Evolutionary conservation across 441 rosid species (phyloP).

Genomic region (Gossypium laxum): DNA sequence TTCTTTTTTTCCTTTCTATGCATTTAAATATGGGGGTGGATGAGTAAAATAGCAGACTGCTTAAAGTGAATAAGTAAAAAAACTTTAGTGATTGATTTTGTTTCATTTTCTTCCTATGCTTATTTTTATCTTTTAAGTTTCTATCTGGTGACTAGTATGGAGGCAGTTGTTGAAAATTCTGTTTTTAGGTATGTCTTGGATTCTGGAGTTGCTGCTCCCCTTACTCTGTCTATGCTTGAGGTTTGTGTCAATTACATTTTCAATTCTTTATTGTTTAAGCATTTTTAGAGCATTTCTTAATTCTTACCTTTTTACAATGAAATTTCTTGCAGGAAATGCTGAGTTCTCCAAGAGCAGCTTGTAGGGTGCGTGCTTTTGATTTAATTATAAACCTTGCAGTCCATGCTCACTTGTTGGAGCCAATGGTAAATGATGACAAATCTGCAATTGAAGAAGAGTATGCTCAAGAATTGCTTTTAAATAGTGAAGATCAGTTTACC

Average conservation of each 20-base stretch:
- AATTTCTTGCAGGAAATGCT: constrained; percentile 74
- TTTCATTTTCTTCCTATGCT: background rate
- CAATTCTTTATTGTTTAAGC: background rate
- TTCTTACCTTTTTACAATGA: constrained; percentile 10
- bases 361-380: constrained; percentile 89
- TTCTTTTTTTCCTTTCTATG: too few species aligned
- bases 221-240: constrained; percentile 92
- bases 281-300: constrained; percentile 19
- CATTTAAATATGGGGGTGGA: too few species aligned
- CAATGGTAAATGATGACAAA: constrained; percentile 53
- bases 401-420: constrained; percentile 89
- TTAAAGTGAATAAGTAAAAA: too few species aligned
- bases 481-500: constrained; percentile 44
- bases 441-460: constrained; percentile 80
- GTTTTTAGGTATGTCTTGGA: constrained; percentile 85
- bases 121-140: background rate
- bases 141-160: background rate
- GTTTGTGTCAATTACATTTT: constrained; percentile 31
- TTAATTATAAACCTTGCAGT: constrained; percentile 91
- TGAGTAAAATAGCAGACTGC: too few species aligned
- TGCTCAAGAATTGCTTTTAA: constrained; percentile 55
- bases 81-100: background rate
- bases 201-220: constrained; percentile 93
- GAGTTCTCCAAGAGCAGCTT: constrained; percentile 61
- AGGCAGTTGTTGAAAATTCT: constrained; percentile 13